Base-by-base conservation (phyloP, 371 early-diverging fungal species). In the Rhizopus sp. region DNA sequence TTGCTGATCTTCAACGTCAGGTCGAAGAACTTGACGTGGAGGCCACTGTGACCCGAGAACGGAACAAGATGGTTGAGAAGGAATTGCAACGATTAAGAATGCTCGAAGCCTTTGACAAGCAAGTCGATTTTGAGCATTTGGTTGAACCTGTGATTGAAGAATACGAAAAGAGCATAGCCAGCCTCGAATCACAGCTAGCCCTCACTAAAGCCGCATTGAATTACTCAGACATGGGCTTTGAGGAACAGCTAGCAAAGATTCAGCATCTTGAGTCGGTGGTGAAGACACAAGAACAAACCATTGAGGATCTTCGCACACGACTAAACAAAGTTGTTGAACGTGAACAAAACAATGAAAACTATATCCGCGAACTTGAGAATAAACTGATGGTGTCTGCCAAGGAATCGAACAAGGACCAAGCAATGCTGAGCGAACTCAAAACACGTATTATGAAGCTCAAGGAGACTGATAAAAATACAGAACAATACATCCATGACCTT, bases 81-180 rank as follows among this genome's bases (percentile, higher is more conserved):
- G 78, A 78, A 50, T 54, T 78, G 8, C 57, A 68, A 37, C 67
- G 68, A 0, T 1, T 69, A 3, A 65, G 73, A 7, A 30, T 63
- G 9, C 35, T 44, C 8, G 57, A 53, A 7, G n/a, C 55, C 38
- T 59, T 51, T 29, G 23, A 59, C 0, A 42, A 63, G 23, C 39
- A 64, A 8, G 40, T 44, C 4, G 75, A 76, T 52, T 85, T 88
- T 57, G 80, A 82, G 50, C 81, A 84, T 50, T 59, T 81, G 44
- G 86, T 83, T 1, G 88, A 84, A 35, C 84, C 86, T 15, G 82
- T 85, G 17, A 84, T 84, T 59, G 83, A 86, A 62, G 83, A 88
- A 53, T 84, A 86, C 55, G 86, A 84, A 69, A 88, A 85, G 64
- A 78, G 78, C 31, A 78, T 84, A 2, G 64, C 84, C 0, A 69